Evolutionary conservation across 169 alveolate species (phyloP).

Genomic region (Plasmodium adleri): DNA sequence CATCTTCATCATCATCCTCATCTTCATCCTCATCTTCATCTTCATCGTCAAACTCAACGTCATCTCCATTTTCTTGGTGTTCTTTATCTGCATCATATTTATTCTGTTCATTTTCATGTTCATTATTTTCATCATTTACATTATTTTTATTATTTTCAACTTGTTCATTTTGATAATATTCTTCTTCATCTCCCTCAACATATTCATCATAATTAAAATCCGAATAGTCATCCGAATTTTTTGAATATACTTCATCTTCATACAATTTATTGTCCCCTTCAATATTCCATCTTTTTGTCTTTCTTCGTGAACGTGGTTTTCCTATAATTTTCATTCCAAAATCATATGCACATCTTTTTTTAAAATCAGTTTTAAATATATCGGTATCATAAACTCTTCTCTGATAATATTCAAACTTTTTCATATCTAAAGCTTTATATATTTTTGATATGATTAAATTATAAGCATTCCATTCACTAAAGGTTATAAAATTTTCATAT

Average conservation of each 20-base stretch:
- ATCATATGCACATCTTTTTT: constrained; percentile 44
- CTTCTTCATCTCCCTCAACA: constrained; percentile 36
- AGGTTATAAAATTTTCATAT: constrained; percentile 25
- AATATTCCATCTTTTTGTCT: neutral
- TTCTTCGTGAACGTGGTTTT: constrained; percentile 9
- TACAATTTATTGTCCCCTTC: constrained; percentile 8
- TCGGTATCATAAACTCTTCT: constrained; percentile 27
- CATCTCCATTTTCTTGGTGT: neutral
- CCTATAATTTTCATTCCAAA: constrained; percentile 70
- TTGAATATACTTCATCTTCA: neutral
- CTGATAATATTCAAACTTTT: constrained; percentile 51
- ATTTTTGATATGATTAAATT: constrained; percentile 66
- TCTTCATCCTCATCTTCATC: neutral
- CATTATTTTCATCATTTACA: neutral
- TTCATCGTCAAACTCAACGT: neutral
- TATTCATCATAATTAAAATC: constrained; percentile 34
- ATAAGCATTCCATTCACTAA: constrained; percentile 48
- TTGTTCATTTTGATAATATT: constrained; percentile 14
- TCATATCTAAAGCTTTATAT: constrained; percentile 45
- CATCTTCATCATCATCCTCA: neutral
- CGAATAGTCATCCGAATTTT: constrained; percentile 37
- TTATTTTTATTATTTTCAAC: neutral
- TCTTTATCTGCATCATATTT: neutral
- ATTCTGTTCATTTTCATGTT: neutral
- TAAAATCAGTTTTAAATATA: constrained; percentile 19